Evolutionary conservation across 306 rosid species (phyloP), one percentile per base, ranked within the genome.

Genomic region (Oxytropis ochrocephala): DNA sequence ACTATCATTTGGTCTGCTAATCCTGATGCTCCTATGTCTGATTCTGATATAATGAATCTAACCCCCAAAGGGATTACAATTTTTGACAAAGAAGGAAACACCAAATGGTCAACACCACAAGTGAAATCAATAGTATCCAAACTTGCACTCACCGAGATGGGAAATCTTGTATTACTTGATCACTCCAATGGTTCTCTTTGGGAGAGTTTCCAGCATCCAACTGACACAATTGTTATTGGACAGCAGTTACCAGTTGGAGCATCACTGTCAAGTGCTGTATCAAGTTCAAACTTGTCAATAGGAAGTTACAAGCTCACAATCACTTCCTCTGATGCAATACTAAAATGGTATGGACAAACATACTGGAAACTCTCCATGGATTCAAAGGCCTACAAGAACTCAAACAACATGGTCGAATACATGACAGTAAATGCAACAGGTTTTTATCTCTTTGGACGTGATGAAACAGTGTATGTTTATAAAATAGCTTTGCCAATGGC

Each of bases 191-290:
- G 13, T 42, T 88, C 96, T 71, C 86, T 93, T 30, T 93, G 98
- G 98, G 98, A 93, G 72, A 93, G 97, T 78, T 93, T 93, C 69
- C 76, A 67, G 3, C 2, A 87, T 75, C 96, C 98, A 41, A 93
- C 97, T 0, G 98, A 93, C 75, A 88, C 96, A n/a, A 72, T 88
- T 75, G 97, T 93, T 41, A 70, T 81, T 12, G 96, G 97, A 57
- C 98, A 93, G 32, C 66, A 16, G 16, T 76, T 93, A 55, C 80
- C 82, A 3, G 85, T 72, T 14, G 91, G 96, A 46, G 38, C 79
- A 50, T 73, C 46, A 55, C 77, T 93, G 74, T 78, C 87, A 36
- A 75, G 85, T 66, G 50, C 84, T 33, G 72, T 12, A 33, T 82
- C 93, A 0, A 70, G 54, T 57, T 74, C 85, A 7, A 67, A 86